Percentiles rank a stretch among this genome's conserved stretches.
phyloP scores from a whole-genome alignment of 1,284 basidiomycete genomes.

The Trametes versicolor region DNA sequence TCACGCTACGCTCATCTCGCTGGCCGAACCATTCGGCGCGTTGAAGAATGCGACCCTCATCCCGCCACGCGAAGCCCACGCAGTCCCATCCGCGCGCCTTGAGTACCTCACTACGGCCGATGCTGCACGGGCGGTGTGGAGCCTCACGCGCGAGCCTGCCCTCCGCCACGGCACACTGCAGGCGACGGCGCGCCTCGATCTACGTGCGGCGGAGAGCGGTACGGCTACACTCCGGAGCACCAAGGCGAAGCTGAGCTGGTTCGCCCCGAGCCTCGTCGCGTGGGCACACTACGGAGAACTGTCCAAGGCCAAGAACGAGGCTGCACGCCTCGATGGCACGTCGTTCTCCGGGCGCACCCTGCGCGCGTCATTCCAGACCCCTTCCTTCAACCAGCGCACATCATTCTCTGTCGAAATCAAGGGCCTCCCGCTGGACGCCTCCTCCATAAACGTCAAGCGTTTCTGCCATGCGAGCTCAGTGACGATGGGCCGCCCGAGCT shows the following conservation, averaged over 20 bases:
- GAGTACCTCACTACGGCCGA: conserved; percentile 29
- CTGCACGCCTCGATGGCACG: conserved; percentile 31
- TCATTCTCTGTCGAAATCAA: conserved; percentile 44
- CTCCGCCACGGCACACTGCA: conserved; percentile 8
- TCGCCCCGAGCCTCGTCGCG: conserved; percentile 37
- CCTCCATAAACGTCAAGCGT: conserved; percentile 20
- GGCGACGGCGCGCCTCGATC: conserved; percentile 32
- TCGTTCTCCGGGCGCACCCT: conserved; percentile 34
- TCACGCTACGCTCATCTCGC: conserved; percentile 20
- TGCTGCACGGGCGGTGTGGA: conserved; percentile 29
- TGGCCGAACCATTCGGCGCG: conserved; percentile 30
- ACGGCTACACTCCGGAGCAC: conserved; percentile 40
- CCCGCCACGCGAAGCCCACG: conserved; percentile 15
- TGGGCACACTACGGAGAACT: conserved; percentile 41
- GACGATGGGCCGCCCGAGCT: conserved; percentile 32
- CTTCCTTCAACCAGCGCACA: conserved; percentile 29
- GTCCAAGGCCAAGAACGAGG: conserved; percentile 32
- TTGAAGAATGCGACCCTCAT: conserved; percentile 27
- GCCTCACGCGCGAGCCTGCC: conserved; percentile 15
- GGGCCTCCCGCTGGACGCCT: conserved; percentile 34
- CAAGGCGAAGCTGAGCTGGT: conserved; percentile 44
- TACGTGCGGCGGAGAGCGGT: conserved; percentile 36
- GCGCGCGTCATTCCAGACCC: conserved; percentile 36
- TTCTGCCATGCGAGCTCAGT: conserved; percentile 35
- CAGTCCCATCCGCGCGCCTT: conserved; percentile 27